Percentiles rank a stretch among this genome's conserved stretches.
phyloP scores from a whole-genome alignment of 2,329 filamentous ascomycete genomes.

The Aureobasidium sp. region DNA sequence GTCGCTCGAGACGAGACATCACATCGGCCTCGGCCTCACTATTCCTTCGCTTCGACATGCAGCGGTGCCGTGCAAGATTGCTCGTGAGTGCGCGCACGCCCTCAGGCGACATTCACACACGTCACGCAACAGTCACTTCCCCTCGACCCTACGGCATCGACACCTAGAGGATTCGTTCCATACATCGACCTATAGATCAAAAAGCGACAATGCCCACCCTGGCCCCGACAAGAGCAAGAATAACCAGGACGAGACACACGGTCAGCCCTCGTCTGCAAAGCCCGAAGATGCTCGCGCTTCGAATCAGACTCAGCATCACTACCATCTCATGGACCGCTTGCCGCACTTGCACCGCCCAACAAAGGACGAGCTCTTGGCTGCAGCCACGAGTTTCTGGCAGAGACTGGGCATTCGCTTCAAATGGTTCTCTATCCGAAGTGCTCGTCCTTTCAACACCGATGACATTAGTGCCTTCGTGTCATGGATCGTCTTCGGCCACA shows the following conservation, averaged over 20 bases:
- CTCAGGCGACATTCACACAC: slow-evolving; percentile 1
- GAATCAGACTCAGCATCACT: background rate
- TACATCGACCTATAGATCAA: background rate
- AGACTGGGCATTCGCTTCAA: slow-evolving; percentile 88
- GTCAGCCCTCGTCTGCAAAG: background rate
- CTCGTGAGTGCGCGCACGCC: background rate
- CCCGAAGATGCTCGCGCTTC: background rate
- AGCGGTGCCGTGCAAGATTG: background rate
- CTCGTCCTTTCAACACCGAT: slow-evolving; percentile 88
- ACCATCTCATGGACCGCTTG: slow-evolving; percentile 47
- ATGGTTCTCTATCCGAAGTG: slow-evolving; percentile 93
- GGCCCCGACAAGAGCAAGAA: background rate
- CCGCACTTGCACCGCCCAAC: slow-evolving; percentile 74
- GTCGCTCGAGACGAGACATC: background rate
- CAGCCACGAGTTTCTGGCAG: slow-evolving; percentile 88
- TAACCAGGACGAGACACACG: background rate
- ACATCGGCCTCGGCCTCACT: background rate
- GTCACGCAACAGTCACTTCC: background rate
- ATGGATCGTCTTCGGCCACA: slow-evolving; percentile 88
- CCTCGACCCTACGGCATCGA: slow-evolving; percentile 9
- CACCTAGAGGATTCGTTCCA: slow-evolving; percentile 9
- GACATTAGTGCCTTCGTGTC: slow-evolving; percentile 94
- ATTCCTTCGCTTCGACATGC: background rate
- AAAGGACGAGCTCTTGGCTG: slow-evolving; percentile 86
- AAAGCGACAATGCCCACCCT: slow-evolving; percentile 8